Conservation (phyloP, 2,329 filamentous ascomycete species). For the Waltergamsia citrina region DNA sequence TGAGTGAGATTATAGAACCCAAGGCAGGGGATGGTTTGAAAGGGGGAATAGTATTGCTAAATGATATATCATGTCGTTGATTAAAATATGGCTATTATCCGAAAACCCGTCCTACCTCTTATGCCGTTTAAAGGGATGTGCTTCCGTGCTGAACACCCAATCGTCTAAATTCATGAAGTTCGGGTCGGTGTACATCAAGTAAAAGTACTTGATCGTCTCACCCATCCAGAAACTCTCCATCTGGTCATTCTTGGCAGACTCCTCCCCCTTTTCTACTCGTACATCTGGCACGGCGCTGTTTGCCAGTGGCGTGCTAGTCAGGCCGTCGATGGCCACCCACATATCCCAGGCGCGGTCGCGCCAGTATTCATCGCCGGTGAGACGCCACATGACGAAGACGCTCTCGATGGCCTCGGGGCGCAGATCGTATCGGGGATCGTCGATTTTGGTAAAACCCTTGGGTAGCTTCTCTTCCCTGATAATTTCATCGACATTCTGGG, state of each 20-base stretch:
- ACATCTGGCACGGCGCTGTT: constrained; percentile 39
- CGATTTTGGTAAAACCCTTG: constrained; percentile 53
- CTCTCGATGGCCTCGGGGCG: constrained; percentile 43
- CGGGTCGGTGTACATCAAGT: constrained; percentile 58
- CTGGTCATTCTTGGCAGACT: not conserved
- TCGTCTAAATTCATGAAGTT: constrained; percentile 58
- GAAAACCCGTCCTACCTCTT: too few relatives aligned
- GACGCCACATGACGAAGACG: constrained; percentile 42
- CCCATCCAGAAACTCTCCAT: constrained; percentile 59
- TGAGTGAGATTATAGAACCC: too few relatives aligned
- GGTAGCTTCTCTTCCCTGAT: constrained; percentile 22
- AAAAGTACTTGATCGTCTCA: constrained; percentile 70
- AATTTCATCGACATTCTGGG: constrained; percentile 12
- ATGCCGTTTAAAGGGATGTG: constrained; percentile 35
- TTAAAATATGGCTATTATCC: too few relatives aligned
- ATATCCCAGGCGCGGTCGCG: constrained; percentile 44
- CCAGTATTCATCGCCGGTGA: constrained; percentile 35
- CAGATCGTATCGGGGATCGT: constrained; percentile 40
- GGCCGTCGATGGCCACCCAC: constrained; percentile 35
- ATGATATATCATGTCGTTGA: too few relatives aligned
- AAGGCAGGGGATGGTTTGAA: too few relatives aligned
- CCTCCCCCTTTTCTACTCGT: not conserved
- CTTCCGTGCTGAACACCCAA: constrained; percentile 51
- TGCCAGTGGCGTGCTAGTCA: constrained; percentile 35
- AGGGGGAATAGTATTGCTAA: too few relatives aligned